These are phyloP conservation scores for Strobilomyces confusus DNA, from an alignment of 768 basidiomycete species.

Conservation along the genomic window DNA sequence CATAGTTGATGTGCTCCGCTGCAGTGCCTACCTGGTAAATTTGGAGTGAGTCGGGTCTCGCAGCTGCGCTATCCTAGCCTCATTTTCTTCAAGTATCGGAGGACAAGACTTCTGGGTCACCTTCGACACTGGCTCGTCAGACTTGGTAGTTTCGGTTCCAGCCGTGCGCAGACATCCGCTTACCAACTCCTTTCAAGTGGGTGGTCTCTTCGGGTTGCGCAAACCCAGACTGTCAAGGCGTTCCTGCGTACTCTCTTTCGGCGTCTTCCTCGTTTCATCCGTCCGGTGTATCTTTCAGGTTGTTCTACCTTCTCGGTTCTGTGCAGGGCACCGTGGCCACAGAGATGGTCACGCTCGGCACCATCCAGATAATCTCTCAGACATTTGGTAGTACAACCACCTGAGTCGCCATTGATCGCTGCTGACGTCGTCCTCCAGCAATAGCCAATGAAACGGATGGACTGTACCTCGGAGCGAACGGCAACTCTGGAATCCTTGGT, in stretches of 20 bases:
- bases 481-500: constrained; percentile 55
- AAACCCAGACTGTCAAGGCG: constrained; percentile 40
- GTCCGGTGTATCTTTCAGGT: constrained; percentile 37
- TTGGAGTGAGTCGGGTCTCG: constrained; percentile 26
- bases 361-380: constrained; percentile 44
- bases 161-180: neutral
- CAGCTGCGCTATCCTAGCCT: neutral
- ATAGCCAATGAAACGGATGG: constrained; percentile 41
- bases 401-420: neutral
- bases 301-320: constrained; percentile 50
- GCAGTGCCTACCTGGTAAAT: constrained; percentile 40
- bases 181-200: constrained; percentile 38
- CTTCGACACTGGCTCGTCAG: constrained; percentile 57
- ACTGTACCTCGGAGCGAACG: constrained; percentile 42
- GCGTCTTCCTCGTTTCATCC: constrained; percentile 29
- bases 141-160: constrained; percentile 36
- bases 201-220: constrained; percentile 45
- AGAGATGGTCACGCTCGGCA: constrained; percentile 45
- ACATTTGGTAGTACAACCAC: constrained; percentile 38
- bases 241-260: constrained; percentile 38
- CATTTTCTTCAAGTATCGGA: constrained; percentile 34
- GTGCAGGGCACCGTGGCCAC: constrained; percentile 49
- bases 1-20: neutral
- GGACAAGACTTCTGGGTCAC: constrained; percentile 42
- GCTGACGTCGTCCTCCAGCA: constrained; percentile 30